Base-by-base conservation (phyloP, 768 basidiomycete species). In the Candolleomyces efflorescens region DNA sequence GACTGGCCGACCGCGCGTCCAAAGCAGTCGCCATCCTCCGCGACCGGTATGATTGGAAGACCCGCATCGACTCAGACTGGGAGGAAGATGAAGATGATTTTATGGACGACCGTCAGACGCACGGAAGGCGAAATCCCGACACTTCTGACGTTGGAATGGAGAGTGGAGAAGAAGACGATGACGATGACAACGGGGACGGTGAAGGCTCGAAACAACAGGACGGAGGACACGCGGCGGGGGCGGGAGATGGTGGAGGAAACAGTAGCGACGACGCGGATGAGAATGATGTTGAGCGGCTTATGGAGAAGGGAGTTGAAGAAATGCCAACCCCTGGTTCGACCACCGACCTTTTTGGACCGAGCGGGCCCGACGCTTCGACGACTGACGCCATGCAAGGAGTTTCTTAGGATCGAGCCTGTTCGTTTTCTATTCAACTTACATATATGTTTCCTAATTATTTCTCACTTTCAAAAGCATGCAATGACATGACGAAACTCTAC, bases 1-100 rank as follows among this genome's bases (percentile, higher is more conserved):
- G 74, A 47, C 80, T 90, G 5, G 87, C 87, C 2, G 89, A 91
- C 59, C 78, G 91, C 11, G 91, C 90, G 0, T 79, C 87, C n/a
- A 77, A 86, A 44, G 91, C 92, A 0, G 90, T 94, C 10, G 78
- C 77, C 39, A 86, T 93, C 81, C 73, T 93, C 7, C 74, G 81
- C 58, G 91, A 93, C 56, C 87, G 83, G 69, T 92, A 86, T 67
- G 89, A 92, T 48, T 91, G 90, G 87, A 86, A 85, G 67, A 82
- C 84, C 62, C 78, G 91, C n/a, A 87, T 92, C 20, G 84, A 83
- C 32, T 32, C 32, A 59, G 89, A 91, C 12, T 85, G 87, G 64
- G 82, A 84, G 13, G 89, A 89, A 61, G 89, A 91, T 11, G 32
- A 32, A 5, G 32, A 32, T 7, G 32, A 32, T 1, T 32, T 2